Conservation (phyloP, 768 basidiomycete genomes). For the Collybia nuda region DNA sequence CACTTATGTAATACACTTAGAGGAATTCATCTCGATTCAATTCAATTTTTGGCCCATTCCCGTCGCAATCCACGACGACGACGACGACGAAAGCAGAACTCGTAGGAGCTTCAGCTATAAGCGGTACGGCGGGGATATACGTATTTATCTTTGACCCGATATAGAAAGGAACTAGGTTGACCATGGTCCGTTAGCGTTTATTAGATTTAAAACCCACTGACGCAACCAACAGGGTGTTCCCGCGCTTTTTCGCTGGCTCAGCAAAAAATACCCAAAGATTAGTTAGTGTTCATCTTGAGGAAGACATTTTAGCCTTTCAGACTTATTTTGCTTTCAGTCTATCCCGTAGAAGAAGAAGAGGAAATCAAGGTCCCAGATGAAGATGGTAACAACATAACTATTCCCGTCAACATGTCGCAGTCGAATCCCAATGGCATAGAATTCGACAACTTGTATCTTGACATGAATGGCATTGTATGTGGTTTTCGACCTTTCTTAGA, state of each 20-base stretch:
- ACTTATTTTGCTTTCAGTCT: conserved; percentile 40
- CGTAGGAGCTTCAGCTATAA: background rate
- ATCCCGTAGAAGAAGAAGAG: conserved; percentile 83
- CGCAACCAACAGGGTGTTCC: conserved; percentile 78
- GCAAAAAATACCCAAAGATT: conserved; percentile 98
- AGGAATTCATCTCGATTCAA: background rate
- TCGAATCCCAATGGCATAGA: conserved; percentile 96
- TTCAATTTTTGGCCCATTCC: too few relatives aligned
- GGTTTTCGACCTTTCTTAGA: background rate
- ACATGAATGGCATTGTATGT: conserved; percentile 98
- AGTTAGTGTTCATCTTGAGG: conserved; percentile 45
- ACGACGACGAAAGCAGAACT: background rate
- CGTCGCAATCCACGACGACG: background rate
- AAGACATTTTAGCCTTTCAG: background rate
- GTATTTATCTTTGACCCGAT: background rate
- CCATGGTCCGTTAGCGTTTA: conserved; percentile 12
- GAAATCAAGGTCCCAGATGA: conserved; percentile 66
- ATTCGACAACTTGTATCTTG: conserved; percentile 95
- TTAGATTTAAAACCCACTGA: conserved; percentile 1
- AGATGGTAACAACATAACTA: conserved; percentile 62
- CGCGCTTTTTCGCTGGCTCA: conserved; percentile 97
- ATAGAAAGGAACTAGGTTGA: background rate
- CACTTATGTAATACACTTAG: background rate
- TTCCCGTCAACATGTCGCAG: conserved; percentile 76
- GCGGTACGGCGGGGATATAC: background rate